Evolutionary conservation across 208 protist species (phyloP), one percentile per base, ranked within the genome.

Genomic region (Phytomonas sp.): DNA sequence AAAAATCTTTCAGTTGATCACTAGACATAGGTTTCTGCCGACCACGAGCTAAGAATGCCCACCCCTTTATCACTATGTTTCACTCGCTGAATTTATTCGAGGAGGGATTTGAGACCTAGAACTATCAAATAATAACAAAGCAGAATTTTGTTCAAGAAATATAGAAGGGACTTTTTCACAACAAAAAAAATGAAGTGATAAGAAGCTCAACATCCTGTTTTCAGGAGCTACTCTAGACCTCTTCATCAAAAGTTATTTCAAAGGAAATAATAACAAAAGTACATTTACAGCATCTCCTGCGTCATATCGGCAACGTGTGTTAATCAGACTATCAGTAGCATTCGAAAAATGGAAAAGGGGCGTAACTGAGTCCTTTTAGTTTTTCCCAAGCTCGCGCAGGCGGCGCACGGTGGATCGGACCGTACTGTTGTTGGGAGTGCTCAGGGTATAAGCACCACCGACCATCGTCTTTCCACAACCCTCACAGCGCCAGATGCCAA

Each of bases 401-500:
- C 98, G 98, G 83, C 98, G 98, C 60, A 99, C 97, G 7, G 98
- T 98, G 62, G 92, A 97, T 74, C 97, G 92, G 71, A 99, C 97
- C 29, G 97, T 99, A 79, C 89, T 94, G 86, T 98, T 99, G 88
- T 97, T 98, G 60, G 83, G 83, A 43, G 89, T 95, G 82, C 85
- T 93, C 68, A 99, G 80, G 66, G 97, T 97, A 85, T 96, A 99
- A 33, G 98, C 98, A 68, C 98, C 98, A 84, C 98, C 98, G 59
- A 97, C 98, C 30, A 99, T 85, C 30, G 88, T 97, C 87, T 98
- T 99, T 67, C 79, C 84, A 93, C 98, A 99, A 66, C 86, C 83
- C 40, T 93, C 91, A 89, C 98, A 99, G 74, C 96, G 92, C 98
- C 98, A 99, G 89, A 99, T 99, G 81, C 98, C 98, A 60, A 99